Evolutionary conservation across 73 alveolate species (phyloP).

Genomic region (Paramecium biaurelia): DNA sequence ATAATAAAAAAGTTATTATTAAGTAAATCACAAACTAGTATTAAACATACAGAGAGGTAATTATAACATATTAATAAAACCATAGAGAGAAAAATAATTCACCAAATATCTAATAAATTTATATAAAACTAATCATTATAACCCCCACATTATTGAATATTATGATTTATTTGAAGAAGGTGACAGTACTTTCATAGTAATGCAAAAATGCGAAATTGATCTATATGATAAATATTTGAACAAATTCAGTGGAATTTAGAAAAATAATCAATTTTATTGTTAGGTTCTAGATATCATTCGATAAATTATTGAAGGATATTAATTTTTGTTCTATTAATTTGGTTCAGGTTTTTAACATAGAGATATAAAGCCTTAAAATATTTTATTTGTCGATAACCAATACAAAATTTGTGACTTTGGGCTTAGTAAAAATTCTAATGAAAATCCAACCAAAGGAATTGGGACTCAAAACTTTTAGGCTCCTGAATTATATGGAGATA

Average conservation of each 20-base stretch:
- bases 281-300: neutral
- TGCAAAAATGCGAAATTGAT: neutral
- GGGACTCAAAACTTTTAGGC: slow-evolving; percentile 1
- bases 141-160: neutral
- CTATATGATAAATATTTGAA: neutral
- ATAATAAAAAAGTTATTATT: neutral
- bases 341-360: neutral
- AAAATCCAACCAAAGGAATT: neutral
- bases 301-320: neutral
- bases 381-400: neutral
- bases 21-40: neutral
- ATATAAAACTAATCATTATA: neutral
- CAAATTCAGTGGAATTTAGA: neutral
- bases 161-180: neutral
- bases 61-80: neutral
- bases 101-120: neutral
- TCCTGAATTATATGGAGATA: neutral
- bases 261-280: neutral
- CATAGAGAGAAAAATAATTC: neutral
- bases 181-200: neutral
- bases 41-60: neutral
- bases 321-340: neutral
- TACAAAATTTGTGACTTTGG: neutral
- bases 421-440: neutral
- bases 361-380: neutral